Conservation (phyloP, 2,329 filamentous ascomycete species). For the Emericellopsis atlantica region DNA sequence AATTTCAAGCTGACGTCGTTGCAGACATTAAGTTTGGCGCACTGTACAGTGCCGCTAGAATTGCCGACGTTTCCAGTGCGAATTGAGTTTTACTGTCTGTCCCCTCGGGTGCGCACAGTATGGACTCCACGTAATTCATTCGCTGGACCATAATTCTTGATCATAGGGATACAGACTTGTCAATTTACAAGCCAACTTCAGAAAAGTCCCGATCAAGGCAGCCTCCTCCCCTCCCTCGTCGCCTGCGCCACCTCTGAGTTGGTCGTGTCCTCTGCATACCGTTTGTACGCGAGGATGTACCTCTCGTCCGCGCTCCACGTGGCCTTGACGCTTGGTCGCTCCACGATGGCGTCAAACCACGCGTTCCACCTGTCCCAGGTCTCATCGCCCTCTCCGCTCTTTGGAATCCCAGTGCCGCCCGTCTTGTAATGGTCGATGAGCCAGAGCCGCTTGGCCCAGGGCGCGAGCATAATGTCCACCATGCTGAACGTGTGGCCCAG, state of each 20-base stretch:
- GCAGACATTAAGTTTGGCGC: no score
- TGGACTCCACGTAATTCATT: no score
- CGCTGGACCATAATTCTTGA: no score
- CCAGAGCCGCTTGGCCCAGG: constrained; percentile 62
- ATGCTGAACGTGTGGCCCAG: constrained; percentile 49
- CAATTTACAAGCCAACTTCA: no score
- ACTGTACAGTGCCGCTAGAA: no score
- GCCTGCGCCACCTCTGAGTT: constrained; percentile 49
- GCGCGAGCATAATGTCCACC: constrained; percentile 59
- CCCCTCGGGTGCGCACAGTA: no score
- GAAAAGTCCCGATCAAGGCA: constrained; percentile 27
- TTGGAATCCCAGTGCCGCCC: constrained; percentile 34
- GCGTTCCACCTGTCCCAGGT: constrained; percentile 52
- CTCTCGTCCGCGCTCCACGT: constrained; percentile 56
- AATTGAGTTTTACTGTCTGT: no score
- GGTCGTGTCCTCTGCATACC: constrained; percentile 54
- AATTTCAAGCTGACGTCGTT: neutral
- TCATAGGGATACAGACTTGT: no score
- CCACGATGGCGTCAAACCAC: constrained; percentile 49
- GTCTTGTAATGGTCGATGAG: constrained; percentile 64
- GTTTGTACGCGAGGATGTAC: constrained; percentile 56
- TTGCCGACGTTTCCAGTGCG: no score
- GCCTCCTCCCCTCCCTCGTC: constrained; percentile 45
- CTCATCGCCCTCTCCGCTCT: constrained; percentile 28
- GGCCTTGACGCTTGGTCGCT: constrained; percentile 48